Percentiles rank a stretch among this genome's conserved stretches.
phyloP scores from a whole-genome alignment of 257 asterid species.

The Verbascum thapsus region DNA sequence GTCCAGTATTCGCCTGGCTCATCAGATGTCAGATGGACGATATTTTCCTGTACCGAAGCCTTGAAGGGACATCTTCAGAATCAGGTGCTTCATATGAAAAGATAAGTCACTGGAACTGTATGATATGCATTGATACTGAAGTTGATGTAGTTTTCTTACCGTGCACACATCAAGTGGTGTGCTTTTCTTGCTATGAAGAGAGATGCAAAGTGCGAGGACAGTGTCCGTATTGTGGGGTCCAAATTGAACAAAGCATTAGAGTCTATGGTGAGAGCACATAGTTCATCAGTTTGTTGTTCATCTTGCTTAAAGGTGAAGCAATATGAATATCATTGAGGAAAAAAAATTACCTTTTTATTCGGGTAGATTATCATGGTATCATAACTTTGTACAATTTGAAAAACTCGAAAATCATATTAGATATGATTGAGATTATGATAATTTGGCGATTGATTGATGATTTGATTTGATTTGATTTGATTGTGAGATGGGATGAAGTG shows the following conservation, averaged over 20 bases:
- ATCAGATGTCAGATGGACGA: slow-evolving; percentile 20
- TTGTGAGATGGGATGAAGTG: no score
- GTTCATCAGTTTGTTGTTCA: not conserved
- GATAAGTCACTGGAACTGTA: slow-evolving; percentile 26
- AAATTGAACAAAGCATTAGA: slow-evolving; percentile 25
- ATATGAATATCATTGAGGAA: no score
- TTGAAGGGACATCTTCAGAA: slow-evolving; percentile 15
- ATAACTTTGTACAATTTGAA: no score
- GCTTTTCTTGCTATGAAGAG: slow-evolving; percentile 25
- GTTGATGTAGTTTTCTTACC: slow-evolving; percentile 31
- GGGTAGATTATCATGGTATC: no score
- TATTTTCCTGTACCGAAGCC: not conserved
- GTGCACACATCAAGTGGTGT: slow-evolving; percentile 38
- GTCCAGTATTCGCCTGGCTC: slow-evolving; percentile 18
- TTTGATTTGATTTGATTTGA: no score
- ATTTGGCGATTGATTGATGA: no score
- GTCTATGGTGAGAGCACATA: slow-evolving; percentile 25
- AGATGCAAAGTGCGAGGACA: not conserved
- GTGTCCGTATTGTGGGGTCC: slow-evolving; percentile 30
- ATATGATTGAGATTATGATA: no score
- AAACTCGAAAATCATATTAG: no score
- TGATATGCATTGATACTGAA: slow-evolving; percentile 31
- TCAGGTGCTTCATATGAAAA: not conserved
- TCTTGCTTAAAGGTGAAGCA: no score
- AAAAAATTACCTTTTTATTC: no score